Evolutionary conservation across 1,139 yeast species (phyloP).

Genomic region (Taphrina flavorubra): DNA sequence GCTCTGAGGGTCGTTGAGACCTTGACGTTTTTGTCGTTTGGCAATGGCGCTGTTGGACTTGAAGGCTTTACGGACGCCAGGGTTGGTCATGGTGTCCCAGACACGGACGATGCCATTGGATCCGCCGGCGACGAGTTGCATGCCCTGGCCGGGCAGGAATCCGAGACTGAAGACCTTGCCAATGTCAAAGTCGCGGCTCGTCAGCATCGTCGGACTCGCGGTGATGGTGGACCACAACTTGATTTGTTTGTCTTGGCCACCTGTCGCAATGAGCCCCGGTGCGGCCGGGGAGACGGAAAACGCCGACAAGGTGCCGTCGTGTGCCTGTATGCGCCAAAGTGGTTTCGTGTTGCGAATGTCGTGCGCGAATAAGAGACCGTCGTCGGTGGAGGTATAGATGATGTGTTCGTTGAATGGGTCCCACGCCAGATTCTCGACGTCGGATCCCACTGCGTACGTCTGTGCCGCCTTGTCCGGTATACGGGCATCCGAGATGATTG

Average conservation of each 20-base stretch:
- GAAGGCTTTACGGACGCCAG: conserved; percentile 68
- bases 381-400: conserved; percentile 89
- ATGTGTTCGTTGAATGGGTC: conserved; percentile 60
- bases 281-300: conserved; percentile 71
- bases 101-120: conserved; percentile 80
- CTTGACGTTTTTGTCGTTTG: neutral
- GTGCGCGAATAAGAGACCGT: conserved; percentile 86
- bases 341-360: conserved; percentile 65
- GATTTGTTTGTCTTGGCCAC: conserved; percentile 77
- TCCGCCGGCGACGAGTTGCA: conserved; percentile 86
- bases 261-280: conserved; percentile 76
- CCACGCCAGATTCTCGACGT: conserved; percentile 84
- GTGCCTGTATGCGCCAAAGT: conserved; percentile 96
- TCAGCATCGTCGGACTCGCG: conserved; percentile 81
- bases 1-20: neutral
- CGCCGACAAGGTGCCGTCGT: conserved; percentile 89
- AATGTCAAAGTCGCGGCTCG: conserved; percentile 89
- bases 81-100: conserved; percentile 90
- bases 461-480: conserved; percentile 67
- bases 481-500: conserved; percentile 83
- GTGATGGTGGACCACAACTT: conserved; percentile 74
- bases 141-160: conserved; percentile 88
- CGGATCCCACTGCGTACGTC: conserved; percentile 71
- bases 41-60: conserved; percentile 8
- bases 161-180: conserved; percentile 86